Conservation (phyloP, 2,329 filamentous ascomycete genomes). For the Claviceps quebecensis region DNA sequence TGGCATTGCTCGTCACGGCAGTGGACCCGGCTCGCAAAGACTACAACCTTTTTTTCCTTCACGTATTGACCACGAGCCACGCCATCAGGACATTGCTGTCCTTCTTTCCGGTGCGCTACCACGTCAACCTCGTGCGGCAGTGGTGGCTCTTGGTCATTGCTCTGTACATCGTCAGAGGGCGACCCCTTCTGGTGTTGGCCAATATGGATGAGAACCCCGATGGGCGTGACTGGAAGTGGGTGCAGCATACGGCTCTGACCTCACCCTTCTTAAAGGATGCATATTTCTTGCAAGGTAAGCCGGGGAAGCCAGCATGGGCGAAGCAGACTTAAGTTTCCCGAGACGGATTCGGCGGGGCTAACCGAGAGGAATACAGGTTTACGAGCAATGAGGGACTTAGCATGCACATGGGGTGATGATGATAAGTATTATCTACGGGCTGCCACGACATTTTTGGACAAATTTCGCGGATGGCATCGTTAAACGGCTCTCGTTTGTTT, state of each 20-base stretch:
- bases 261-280: constrained; percentile 57
- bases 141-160: constrained; percentile 81
- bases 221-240: constrained; percentile 61
- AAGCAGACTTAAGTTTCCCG: not conserved
- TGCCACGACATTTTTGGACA: constrained; percentile 58
- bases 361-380: constrained; percentile 32
- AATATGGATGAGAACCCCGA: constrained; percentile 45
- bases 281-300: constrained; percentile 68
- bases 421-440: constrained; percentile 51
- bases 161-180: constrained; percentile 61
- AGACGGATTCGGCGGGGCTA: not conserved
- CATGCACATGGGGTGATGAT: constrained; percentile 59
- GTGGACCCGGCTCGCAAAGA: constrained; percentile 42
- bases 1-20: constrained; percentile 48
- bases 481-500: constrained; percentile 7
- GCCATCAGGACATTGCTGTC: constrained; percentile 79
- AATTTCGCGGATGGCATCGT: constrained; percentile 54
- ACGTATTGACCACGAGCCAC: constrained; percentile 74
- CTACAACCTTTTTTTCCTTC: constrained; percentile 75
- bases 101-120: constrained; percentile 56
- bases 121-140: constrained; percentile 60
- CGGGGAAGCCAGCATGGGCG: not conserved
- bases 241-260: constrained; percentile 55
- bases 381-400: constrained; percentile 60
- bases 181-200: constrained; percentile 58